Evolutionary conservation across 257 asterid genomes (phyloP), one percentile per base, ranked within the genome.

Genomic region (Rehmannia glutinosa): DNA sequence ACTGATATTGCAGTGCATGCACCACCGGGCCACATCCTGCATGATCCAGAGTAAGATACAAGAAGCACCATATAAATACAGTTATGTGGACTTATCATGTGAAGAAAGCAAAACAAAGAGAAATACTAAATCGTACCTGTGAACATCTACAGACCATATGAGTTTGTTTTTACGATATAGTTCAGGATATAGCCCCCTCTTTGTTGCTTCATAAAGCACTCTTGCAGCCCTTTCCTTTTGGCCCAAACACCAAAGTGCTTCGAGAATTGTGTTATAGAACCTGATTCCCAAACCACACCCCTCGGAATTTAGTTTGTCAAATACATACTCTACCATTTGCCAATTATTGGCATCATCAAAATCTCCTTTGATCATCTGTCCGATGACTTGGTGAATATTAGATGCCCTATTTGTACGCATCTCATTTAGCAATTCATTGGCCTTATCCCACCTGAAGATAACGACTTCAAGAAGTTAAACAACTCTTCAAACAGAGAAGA

Each of bases 261-360:
- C 98, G 60, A 92, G 72, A 72, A 92, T 77, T 11, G 95, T 61
- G 80, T 86, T 90, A 68, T 77, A 90, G 73, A 92, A 90, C 75
- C 92, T 87, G 82, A 90, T 81, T 69, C 93, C 92, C 50, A 84
- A 78, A 61, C 93, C 82, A 75, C 97, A 83, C n/a, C 98, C 98
- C 85, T 90, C 96, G 25, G 93, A 86, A 41, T 72, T 86, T 62
- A 93, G 96, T 78, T 90, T 90, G 81, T 93, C 96, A 65, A 93
- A 87, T 47, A 85, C 92, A 70, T 88, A 88, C 71, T 93, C 98
- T 21, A 90, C 98, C 94, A 88, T 93, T 78, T 90, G 98, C 98
- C 98, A 93, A 73, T 88, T 93, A 81, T 46, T 78, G 6, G 46
- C 76, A 74, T 93, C 98, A 74, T 93, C 98, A 45, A 70, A 86